Evolutionary conservation across 768 basidiomycete species (phyloP), one percentile per base, ranked within the genome.

Genomic region (Tulasnella sp.): DNA sequence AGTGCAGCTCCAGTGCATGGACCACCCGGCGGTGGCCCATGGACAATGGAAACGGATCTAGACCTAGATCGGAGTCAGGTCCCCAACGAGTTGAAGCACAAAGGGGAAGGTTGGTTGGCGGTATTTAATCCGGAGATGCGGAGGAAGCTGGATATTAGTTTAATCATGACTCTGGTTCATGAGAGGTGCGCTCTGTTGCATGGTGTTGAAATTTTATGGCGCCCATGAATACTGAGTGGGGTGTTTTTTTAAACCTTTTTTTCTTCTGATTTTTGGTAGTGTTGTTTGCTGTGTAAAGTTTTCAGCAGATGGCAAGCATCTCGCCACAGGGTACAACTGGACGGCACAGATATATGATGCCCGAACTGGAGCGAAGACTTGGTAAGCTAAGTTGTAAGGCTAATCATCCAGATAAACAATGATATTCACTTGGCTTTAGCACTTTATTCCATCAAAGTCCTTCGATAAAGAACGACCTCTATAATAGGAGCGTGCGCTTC

Each of bases 341-440:
- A 90, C 91, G 0, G 91, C 92, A n/a, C 92, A 96, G 70, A 92
- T 98, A 58, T 97, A 88, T 69, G 90, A 97, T 68, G 87, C 86
- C 24, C 87, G 87, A 72, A 85, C 87, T 0, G 93, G 93, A 4
- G 69, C 68, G 0, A 91, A 89, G 73, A 84, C 84, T 29, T 92
- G 85, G 92, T 92, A 64, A 57, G 82, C 15, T 38, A 9, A 22
- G n/a, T 38, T 38, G 34, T n/a, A n/a, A n/a, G 34, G 34, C 63
- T 8, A 24, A 17, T 56, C 1, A 8, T n/a, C 17, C 8, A 55
- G 29, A n/a, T 45, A 2, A 53, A 44, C 55, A 53, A 49, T 64
- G 53, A 53, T 64, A 54, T 5, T 54, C 50, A 51, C 51, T 38
- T 57, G 3, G 27, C 10, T 60, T 24, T 58, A 55, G 59, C 46